Evolutionary conservation across 306 rosid genomes (phyloP).

Genomic region (Sicyos edulis): DNA sequence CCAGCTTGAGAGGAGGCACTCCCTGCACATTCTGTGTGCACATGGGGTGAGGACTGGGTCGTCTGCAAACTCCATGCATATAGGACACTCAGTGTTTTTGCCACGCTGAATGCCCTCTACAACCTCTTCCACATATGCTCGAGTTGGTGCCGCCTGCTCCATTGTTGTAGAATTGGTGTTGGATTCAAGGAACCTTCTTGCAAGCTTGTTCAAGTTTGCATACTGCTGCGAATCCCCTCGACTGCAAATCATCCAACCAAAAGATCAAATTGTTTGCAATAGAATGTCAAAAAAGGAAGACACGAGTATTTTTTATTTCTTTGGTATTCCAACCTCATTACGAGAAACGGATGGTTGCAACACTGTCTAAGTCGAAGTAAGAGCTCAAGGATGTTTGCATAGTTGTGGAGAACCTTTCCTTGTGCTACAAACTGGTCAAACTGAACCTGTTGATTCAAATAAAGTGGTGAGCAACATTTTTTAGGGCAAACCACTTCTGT

Average conservation of each 20-base stretch:
- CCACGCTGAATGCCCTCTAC: slow-evolving; percentile 51
- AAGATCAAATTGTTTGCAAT: slow-evolving; percentile 20
- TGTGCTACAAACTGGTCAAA: slow-evolving; percentile 76
- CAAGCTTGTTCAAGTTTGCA: slow-evolving; percentile 49
- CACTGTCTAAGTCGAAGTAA: slow-evolving; percentile 79
- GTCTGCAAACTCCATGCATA: slow-evolving; percentile 83
- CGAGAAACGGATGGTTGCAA: slow-evolving; percentile 82
- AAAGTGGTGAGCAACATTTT: not conserved
- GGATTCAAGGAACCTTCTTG: slow-evolving; percentile 43
- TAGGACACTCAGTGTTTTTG: slow-evolving; percentile 57
- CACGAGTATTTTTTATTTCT: not conserved
- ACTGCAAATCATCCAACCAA: slow-evolving; percentile 32
- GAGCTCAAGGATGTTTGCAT: slow-evolving; percentile 58
- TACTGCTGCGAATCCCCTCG: slow-evolving; percentile 40
- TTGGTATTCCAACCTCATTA: slow-evolving; percentile 45
- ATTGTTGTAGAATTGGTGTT: slow-evolving; percentile 30
- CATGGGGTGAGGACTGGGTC: slow-evolving; percentile 87
- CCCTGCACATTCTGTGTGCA: slow-evolving; percentile 85
- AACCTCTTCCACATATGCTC: slow-evolving; percentile 57
- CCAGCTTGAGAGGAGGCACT: slow-evolving; percentile 69
- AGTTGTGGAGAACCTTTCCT: slow-evolving; percentile 76
- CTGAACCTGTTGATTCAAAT: slow-evolving; percentile 48
- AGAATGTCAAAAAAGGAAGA: slow-evolving; percentile 9
- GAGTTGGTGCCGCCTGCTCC: slow-evolving; percentile 34
- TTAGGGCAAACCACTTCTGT: not conserved